Evolutionary conservation across 495 filamentous ascomycete species (phyloP), one percentile per base, ranked within the genome.

Genomic region (Xylaria acuta): DNA sequence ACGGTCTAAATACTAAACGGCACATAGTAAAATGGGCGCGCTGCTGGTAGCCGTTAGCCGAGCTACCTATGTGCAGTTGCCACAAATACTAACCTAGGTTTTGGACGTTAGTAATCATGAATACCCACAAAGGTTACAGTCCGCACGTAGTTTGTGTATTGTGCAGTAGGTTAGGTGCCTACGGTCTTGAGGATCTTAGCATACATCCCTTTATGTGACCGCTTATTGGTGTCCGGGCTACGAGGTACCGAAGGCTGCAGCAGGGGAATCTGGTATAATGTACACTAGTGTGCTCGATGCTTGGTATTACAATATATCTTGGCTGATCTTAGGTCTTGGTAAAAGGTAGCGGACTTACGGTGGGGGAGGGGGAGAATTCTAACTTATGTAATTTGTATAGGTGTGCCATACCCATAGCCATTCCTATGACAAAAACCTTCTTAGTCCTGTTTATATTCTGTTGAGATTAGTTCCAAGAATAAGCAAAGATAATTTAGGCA

Each of bases 361-460:
- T 63, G 60, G 60, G 43, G 64, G 60, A 14, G 22, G 60, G 60
- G 36, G 59, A 16, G 40, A 38, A 9, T 32, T 64, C 25, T n/a
- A 16, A 30, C 25, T 56, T 30, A 56, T 56, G 53, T 56, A 56
- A 56, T 56, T 32, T 51, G 45, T 49, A 49, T 56, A 30, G 22
- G 51, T 56, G 11, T 56, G 12, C 27, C 4, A 7, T 56, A n/a
- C 25, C 4, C 6, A 30, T 32, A 27, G 14, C 53, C 1, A 49
- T 18, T 18, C 25, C 2, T 27, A 54, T 54, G 51, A 3, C 51
- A 14, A 27, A 16, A 32, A 2, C 27, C 53, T 56, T 56, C 25
- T 27, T 53, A 0, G 11, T 11, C 11, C 11, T 9, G 25, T 32
- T 56, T 16, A 12, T 56, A 32, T 56, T 20, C n/a, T n/a, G 20